Percentiles rank a stretch among this genome's conserved stretches.
Conservation (phyloP, 305 asterid species). For the Coffea humblotiana region DNA sequence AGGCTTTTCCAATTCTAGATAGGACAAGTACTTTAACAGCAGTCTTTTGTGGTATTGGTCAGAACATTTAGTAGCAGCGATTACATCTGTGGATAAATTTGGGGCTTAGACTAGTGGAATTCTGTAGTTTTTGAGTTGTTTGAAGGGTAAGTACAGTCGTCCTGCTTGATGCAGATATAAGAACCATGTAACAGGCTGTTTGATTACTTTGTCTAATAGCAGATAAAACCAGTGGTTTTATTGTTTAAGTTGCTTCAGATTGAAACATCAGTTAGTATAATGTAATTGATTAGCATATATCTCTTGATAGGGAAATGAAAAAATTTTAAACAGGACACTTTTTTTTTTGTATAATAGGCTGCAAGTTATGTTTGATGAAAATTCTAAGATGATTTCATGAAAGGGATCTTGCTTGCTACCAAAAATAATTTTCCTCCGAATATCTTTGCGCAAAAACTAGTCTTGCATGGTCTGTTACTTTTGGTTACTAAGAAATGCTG, state of each 20-base stretch:
- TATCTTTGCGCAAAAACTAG: background rate
- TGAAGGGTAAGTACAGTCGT: background rate
- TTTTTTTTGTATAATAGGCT: background rate
- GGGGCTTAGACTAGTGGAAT: background rate
- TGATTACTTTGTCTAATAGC: background rate
- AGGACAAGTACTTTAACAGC: background rate
- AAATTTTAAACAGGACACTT: background rate
- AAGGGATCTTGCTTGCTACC: background rate
- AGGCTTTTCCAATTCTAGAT: background rate
- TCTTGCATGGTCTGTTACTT: background rate
- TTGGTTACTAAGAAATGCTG: background rate
- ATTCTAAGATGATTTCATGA: background rate
- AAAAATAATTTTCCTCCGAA: background rate
- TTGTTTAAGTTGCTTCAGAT: background rate
- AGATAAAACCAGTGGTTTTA: background rate
- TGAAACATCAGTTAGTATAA: background rate
- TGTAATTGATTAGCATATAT: background rate
- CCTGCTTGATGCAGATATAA: background rate
- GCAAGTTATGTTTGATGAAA: too few species aligned
- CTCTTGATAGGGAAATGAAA: background rate
- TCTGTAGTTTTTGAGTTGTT: background rate
- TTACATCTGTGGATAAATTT: background rate
- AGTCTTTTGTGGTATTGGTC: background rate
- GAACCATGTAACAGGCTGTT: background rate
- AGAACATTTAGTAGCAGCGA: background rate